These are phyloP conservation scores for Claviceps monticola DNA, from an alignment of 2,329 filamentous ascomycete genomes.

Conservation along the genomic window DNA sequence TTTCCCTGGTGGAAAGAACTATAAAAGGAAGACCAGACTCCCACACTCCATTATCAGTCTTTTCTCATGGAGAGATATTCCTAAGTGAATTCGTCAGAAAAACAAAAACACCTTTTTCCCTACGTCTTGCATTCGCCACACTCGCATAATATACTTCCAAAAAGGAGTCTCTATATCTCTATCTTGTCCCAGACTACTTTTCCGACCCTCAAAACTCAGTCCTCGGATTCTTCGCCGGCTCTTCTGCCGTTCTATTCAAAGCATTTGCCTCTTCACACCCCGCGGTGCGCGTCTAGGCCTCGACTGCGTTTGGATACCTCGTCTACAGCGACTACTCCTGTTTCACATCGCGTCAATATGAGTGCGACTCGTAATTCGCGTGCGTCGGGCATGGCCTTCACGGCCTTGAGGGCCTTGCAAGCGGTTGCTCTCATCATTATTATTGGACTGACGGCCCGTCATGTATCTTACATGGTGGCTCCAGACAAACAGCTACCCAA, in stretches of 20 bases:
- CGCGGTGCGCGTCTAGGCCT: constrained; percentile 23
- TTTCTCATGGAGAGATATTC: too few relatives aligned
- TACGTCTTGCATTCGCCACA: not conserved
- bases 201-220: constrained; percentile 18
- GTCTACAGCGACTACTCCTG: constrained; percentile 7
- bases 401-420: constrained; percentile 57
- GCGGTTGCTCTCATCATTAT: constrained; percentile 53
- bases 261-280: constrained; percentile 27
- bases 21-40: too few relatives aligned
- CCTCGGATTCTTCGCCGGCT: constrained; percentile 16
- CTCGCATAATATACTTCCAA: not conserved
- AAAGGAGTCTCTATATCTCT: not conserved
- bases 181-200: not conserved
- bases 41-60: too few relatives aligned
- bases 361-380: constrained; percentile 42
- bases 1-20: too few relatives aligned
- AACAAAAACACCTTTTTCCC: too few relatives aligned
- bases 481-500: constrained; percentile 51
- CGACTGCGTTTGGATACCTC: constrained; percentile 28
- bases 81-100: too few relatives aligned
- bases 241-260: constrained; percentile 27
- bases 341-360: constrained; percentile 22
- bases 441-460: constrained; percentile 70
- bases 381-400: constrained; percentile 67
- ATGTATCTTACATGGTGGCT: constrained; percentile 62